phyloP scores from a whole-genome alignment of 768 basidiomycete species.

The Kondoa malvinella region DNA sequence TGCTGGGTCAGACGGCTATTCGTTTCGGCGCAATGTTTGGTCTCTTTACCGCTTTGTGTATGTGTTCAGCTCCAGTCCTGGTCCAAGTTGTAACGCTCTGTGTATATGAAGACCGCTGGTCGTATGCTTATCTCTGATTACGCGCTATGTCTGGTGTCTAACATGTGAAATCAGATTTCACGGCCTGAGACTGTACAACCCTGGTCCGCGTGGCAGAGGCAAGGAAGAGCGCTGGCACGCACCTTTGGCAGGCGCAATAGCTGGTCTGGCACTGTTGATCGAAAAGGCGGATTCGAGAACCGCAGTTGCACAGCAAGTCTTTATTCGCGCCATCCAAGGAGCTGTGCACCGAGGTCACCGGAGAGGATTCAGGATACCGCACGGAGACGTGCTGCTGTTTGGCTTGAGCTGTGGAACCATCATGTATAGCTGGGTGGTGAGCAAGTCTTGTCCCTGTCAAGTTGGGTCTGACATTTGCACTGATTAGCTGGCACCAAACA shows the following conservation, averaged over 20 bases:
- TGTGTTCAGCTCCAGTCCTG: slow-evolving; percentile 31
- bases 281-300: slow-evolving; percentile 51
- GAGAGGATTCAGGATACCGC: slow-evolving; percentile 51
- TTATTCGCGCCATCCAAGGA: slow-evolving; percentile 81
- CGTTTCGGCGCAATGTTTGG: slow-evolving; percentile 80
- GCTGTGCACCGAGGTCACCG: slow-evolving; percentile 63
- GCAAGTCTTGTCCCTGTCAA: slow-evolving; percentile 24
- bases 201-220: slow-evolving; percentile 33
- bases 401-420: slow-evolving; percentile 71
- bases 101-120: slow-evolving; percentile 26
- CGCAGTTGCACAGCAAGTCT: slow-evolving; percentile 67
- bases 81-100: slow-evolving; percentile 40
- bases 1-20: slow-evolving; percentile 66
- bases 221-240: slow-evolving; percentile 49
- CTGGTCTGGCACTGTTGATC: slow-evolving; percentile 58
- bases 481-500: background rate
- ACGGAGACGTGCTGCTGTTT: slow-evolving; percentile 71
- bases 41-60: slow-evolving; percentile 27
- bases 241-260: slow-evolving; percentile 55
- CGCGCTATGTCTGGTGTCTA: slow-evolving; percentile 9
- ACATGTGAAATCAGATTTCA: slow-evolving; percentile 39
- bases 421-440: slow-evolving; percentile 55
- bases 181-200: slow-evolving; percentile 29
- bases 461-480: background rate
- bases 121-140: background rate